Evolutionary conservation across 2,329 filamentous ascomycete species (phyloP).

Genomic region (Macrophomina pseudophaseolina): DNA sequence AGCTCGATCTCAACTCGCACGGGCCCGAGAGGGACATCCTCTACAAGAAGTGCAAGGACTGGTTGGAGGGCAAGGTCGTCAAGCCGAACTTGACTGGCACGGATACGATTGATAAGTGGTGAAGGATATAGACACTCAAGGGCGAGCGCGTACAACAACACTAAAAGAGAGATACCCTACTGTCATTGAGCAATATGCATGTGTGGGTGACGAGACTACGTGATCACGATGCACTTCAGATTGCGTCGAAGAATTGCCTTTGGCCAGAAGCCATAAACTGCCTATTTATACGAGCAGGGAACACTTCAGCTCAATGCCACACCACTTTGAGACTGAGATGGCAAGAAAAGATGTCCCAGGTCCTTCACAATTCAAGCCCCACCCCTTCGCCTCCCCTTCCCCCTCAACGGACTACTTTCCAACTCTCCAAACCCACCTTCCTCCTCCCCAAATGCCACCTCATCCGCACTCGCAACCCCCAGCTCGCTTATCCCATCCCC

Average conservation of each 20-base stretch:
- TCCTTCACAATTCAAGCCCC: not conserved
- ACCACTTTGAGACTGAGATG: too few species aligned
- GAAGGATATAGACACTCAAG: not conserved
- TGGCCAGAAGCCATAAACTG: too few species aligned
- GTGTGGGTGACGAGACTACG: too few species aligned
- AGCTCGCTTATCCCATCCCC: constrained; percentile 20
- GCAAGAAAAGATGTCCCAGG: too few species aligned
- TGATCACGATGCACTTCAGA: too few species aligned
- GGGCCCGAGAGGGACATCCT: constrained; percentile 29
- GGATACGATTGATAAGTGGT: constrained; percentile 27
- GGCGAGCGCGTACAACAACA: not conserved
- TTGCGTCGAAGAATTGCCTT: too few species aligned
- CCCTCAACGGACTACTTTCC: constrained; percentile 40
- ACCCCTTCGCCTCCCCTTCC: constrained; percentile 16
- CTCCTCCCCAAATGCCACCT: constrained; percentile 20
- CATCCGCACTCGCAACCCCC: constrained; percentile 24
- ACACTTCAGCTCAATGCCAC: too few species aligned
- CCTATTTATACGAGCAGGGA: too few species aligned
- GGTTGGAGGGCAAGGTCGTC: constrained; percentile 28
- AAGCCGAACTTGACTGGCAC: constrained; percentile 28
- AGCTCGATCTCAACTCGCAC: constrained; percentile 28
- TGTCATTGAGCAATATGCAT: not conserved
- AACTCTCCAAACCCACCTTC: constrained; percentile 18
- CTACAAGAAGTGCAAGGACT: constrained; percentile 29
- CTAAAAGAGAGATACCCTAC: not conserved